Percentiles rank a stretch among this genome's conserved stretches.
phyloP scores from a whole-genome alignment of 352 stramenopile genomes.

The Globisporangium splendens region DNA sequence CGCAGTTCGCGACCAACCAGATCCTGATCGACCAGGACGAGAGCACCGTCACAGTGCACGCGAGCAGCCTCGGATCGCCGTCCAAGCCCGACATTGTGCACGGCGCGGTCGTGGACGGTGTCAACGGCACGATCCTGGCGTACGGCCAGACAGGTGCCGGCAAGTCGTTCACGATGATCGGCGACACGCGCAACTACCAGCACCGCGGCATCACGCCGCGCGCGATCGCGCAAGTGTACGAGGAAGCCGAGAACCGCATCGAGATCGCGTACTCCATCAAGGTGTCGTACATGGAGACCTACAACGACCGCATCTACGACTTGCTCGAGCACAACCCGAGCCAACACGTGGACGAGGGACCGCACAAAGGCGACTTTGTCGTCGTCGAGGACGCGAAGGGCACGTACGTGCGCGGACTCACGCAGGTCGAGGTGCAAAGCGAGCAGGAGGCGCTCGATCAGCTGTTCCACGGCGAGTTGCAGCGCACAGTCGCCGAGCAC shows the following conservation, averaged over 20 bases:
- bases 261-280: constrained; percentile 86
- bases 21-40: constrained; percentile 80
- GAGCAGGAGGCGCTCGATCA: constrained; percentile 90
- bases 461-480: constrained; percentile 90
- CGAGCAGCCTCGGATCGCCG: constrained; percentile 24
- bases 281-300: constrained; percentile 95
- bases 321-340: constrained; percentile 41
- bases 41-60: constrained; percentile 62
- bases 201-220: constrained; percentile 87
- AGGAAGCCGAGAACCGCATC: constrained; percentile 86
- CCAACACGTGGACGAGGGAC: constrained; percentile 14
- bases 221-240: constrained; percentile 86
- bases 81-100: constrained; percentile 81
- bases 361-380: constrained; percentile 52
- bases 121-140: constrained; percentile 86
- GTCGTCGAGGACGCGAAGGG: constrained; percentile 81
- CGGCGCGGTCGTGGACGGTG: constrained; percentile 80
- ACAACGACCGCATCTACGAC: constrained; percentile 95
- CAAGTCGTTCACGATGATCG: constrained; percentile 92
- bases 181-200: constrained; percentile 89
- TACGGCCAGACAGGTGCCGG: constrained; percentile 88
- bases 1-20: constrained; percentile 69
- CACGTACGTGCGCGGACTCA: constrained; percentile 86
- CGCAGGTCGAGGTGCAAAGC: constrained; percentile 67
- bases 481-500: constrained; percentile 91